Evolutionary conservation across 768 basidiomycete genomes (phyloP), one percentile per base, ranked within the genome.

Genomic region (Pisolithus marmoratus): DNA sequence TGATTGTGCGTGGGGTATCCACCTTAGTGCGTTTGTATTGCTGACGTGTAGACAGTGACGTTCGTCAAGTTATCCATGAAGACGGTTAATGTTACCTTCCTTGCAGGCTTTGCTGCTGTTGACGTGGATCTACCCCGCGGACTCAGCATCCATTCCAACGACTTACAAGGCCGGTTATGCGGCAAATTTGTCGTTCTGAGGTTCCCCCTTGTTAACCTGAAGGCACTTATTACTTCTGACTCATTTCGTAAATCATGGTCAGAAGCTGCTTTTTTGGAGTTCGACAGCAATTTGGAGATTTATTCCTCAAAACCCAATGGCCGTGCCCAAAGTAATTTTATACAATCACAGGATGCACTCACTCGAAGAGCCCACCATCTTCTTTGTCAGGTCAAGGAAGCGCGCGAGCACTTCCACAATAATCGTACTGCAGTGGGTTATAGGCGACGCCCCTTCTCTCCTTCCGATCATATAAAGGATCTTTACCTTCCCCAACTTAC

Each of bases 21-120:
- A 31, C 42, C 12, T 50, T 9, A 26, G 20, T 11, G 29, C 45
- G n/a, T 26, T 46, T 44, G 15, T 15, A 17, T 17, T 41, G 49
- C 48, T 52, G 37, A 59, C 49, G 41, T 50, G 58, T 37, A 46
- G 43, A 49, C 46, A 95, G 94, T 92, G 31, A 96, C 94, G 0
- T 91, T 95, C 60, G 67, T 93, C 60, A 92, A 88, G 54, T 61
- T 94, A 20, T 69, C 76, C 0, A 29, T 91, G 27, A 74, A 72
- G 38, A 61, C 73, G 2, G 46, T 87, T 20, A 80, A 90, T 49
- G 57, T 78, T 7, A 78, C 79, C 4, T 82, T 85, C 73, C 70
- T 71, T 52, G 76, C 77, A 7, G 77, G 73, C 4, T 65, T 69
- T 27, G 76, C 81, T 20, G 83, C 83, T 0, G 29, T 86, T 11